Percentiles rank a stretch among this genome's conserved stretches.
These are phyloP conservation scores for Ziziphus jujuba DNA, from an alignment of 306 rosid species.

Conservation along the genomic window DNA sequence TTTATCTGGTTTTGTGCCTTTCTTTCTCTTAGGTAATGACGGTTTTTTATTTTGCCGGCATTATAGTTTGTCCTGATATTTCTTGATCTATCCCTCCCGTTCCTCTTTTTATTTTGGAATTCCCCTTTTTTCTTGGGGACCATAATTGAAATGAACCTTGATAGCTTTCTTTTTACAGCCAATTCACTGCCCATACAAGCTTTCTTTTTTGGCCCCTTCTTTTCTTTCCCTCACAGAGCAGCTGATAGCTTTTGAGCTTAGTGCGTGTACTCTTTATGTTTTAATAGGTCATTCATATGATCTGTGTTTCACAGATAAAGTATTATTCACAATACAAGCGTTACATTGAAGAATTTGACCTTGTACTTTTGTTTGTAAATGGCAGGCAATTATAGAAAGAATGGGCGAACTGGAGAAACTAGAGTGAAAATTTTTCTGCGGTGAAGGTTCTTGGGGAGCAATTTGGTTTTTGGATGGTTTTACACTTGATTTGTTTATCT, in stretches of 20 bases:
- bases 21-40: background rate
- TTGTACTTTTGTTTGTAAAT: background rate
- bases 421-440: constrained; percentile 34
- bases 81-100: no score
- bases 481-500: constrained; percentile 2
- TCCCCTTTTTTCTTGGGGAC: no score
- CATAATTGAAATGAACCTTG: no score
- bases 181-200: no score
- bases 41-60: no score
- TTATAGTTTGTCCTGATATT: no score
- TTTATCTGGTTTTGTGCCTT: constrained; percentile 5
- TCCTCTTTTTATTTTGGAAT: no score
- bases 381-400: constrained; percentile 62
- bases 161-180: no score
- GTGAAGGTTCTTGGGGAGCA: constrained; percentile 6
- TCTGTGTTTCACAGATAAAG: background rate
- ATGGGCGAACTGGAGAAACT: constrained; percentile 69
- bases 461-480: constrained; percentile 14
- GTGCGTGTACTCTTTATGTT: background rate
- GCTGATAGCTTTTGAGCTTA: background rate
- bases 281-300: background rate
- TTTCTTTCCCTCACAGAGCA: no score
- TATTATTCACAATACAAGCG: background rate
- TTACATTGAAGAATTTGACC: background rate
- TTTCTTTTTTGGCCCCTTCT: no score